These are phyloP conservation scores for Pseudocercospora musae DNA, from an alignment of 2,329 filamentous ascomycete genomes.

Conservation along the genomic window DNA sequence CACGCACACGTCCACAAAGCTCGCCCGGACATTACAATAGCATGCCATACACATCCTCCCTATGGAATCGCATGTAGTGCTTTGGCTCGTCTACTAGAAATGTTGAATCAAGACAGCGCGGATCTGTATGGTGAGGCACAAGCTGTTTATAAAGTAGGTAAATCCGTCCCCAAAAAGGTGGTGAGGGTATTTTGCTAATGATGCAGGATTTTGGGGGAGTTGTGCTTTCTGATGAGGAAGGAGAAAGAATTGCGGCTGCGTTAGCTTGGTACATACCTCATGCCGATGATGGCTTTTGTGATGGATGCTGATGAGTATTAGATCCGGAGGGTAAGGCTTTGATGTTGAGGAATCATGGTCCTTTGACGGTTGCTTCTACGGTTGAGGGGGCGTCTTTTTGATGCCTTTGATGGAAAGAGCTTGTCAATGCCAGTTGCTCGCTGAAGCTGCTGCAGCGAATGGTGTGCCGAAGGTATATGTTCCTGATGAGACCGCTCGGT, in stretches of 20 bases:
- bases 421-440: constrained; percentile 64
- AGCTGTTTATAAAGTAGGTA: constrained; percentile 52
- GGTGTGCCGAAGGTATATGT: constrained; percentile 54
- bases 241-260: constrained; percentile 59
- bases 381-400: constrained; percentile 71
- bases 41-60: constrained; percentile 66
- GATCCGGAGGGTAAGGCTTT: constrained; percentile 60
- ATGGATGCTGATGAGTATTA: constrained; percentile 35
- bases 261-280: too few species aligned
- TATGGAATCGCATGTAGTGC: constrained; percentile 65
- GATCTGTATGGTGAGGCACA: constrained; percentile 62
- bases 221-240: constrained; percentile 61
- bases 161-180: neutral
- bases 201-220: constrained; percentile 58
- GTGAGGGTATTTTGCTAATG: neutral
- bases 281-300: too few species aligned
- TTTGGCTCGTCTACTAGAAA: constrained; percentile 64
- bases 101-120: constrained; percentile 67
- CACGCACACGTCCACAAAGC: constrained; percentile 68
- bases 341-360: constrained; percentile 68
- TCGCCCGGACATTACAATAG: constrained; percentile 64
- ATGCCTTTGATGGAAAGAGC: constrained; percentile 66
- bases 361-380: constrained; percentile 66
- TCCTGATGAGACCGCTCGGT: constrained; percentile 53
- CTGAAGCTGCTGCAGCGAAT: constrained; percentile 62